phyloP scores from a whole-genome alignment of 345 rosid species.

The Lumnitzera racemosa region DNA sequence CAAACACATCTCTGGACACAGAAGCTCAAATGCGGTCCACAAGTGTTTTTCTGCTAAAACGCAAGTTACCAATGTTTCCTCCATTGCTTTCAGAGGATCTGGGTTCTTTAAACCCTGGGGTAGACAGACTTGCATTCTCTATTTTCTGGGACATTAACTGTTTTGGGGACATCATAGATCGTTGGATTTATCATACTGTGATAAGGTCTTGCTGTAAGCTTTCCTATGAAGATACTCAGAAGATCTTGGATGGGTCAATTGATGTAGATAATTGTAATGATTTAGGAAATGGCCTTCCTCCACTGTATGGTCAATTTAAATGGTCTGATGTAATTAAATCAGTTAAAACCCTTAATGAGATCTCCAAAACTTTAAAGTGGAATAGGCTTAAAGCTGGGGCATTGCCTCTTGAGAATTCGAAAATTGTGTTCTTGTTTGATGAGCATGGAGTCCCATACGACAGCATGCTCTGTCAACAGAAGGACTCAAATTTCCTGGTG shows the following conservation, averaged over 20 bases:
- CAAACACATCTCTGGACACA: constrained; percentile 55
- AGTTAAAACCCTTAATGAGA: constrained; percentile 42
- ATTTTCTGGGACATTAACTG: constrained; percentile 69
- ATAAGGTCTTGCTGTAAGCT: constrained; percentile 84
- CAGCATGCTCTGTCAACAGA: constrained; percentile 29
- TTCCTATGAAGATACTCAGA: constrained; percentile 72
- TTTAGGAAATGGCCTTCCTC: constrained; percentile 30
- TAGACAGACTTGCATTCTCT: constrained; percentile 74
- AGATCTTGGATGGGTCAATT: constrained; percentile 39
- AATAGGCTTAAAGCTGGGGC: constrained; percentile 74
- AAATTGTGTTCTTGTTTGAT: constrained; percentile 48
- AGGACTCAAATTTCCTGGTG: constrained; percentile 57
- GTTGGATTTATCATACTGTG: constrained; percentile 76
- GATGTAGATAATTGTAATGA: constrained; percentile 18
- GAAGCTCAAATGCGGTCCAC: constrained; percentile 85
- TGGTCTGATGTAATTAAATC: constrained; percentile 59
- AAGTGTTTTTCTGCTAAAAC: constrained; percentile 56
- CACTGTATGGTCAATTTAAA: constrained; percentile 55
- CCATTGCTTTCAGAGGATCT: constrained; percentile 57
- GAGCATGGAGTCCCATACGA: constrained; percentile 71
- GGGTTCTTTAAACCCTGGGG: constrained; percentile 81
- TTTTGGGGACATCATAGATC: constrained; percentile 49
- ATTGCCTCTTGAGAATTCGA: constrained; percentile 52
- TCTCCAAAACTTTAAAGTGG: constrained; percentile 52
- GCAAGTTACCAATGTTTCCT: constrained; percentile 82